These are phyloP conservation scores for Centrapalus pauciflorus DNA, from an alignment of 129 eudicot genomes.

Conservation along the genomic window DNA sequence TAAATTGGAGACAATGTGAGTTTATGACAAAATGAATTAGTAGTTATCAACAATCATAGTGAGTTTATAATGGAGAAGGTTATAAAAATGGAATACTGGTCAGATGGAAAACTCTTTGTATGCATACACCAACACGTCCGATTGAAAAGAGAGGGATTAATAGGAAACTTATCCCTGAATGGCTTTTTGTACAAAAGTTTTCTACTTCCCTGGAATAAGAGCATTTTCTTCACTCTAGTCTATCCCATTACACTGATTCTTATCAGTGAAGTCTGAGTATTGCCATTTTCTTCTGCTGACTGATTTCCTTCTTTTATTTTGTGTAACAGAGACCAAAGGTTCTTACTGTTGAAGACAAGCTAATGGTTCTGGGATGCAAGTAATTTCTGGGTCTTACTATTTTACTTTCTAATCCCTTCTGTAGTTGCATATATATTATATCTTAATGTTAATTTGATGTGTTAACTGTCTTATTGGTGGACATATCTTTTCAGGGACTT, in stretches of 20 bases:
- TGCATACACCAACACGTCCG: neutral
- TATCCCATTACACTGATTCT: neutral
- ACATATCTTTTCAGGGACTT: conserved; percentile 49
- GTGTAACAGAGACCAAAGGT: conserved; percentile 66
- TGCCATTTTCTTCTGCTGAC: neutral
- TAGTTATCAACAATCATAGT: neutral
- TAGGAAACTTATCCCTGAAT: no score
- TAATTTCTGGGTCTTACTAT: conserved; percentile 18
- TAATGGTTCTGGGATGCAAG: conserved; percentile 91
- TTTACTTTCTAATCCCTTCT: neutral
- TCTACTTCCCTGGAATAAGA: neutral
- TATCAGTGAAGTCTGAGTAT: neutral
- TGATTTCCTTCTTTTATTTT: neutral
- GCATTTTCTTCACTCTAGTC: neutral
- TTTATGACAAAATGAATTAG: neutral
- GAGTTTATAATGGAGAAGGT: neutral
- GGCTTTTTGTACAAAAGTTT: no score
- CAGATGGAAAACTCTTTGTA: neutral
- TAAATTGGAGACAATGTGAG: neutral
- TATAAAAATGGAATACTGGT: neutral
- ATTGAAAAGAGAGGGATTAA: no score
- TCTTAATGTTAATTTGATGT: neutral
- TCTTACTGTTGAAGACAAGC: conserved; percentile 88
- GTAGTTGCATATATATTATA: neutral
- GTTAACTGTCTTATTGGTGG: neutral